Evolutionary conservation across 371 early-diverging fungal species (phyloP), one percentile per base, ranked within the genome.

Genomic region (Apophysomyces variabilis): DNA sequence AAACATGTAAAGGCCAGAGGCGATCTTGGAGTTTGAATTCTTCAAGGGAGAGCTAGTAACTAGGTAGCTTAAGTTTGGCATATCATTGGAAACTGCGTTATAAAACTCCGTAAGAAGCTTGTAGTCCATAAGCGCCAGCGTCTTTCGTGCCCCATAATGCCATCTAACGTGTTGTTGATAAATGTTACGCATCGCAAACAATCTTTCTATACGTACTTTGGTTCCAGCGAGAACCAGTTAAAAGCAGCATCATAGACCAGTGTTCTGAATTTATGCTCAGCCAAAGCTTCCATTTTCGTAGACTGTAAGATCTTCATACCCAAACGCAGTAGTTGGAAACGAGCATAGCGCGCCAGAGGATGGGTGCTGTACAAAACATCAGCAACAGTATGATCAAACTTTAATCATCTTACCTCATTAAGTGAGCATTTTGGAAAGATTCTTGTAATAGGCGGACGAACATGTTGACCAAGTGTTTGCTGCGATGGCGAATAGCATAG

Each of bases 231-330:
- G 70, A 95, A 95, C 94, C 93, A 94, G 13, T 82, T 77, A 56
- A 94, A 86, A 0, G 93, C 89, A 45, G 87, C 76, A 7, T 77
- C 70, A 70, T 89, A 93, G 26, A 92, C 67, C 1, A 86, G 84
- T 7, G 80, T 72, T 9, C 90, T 86, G 63, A 95, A 79, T 66
- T 80, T 80, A 65, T 86, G 78, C 61, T 88, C 88, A 13, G 85
- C 80, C 21, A 91, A 76, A 1, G 90, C 90, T 60, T 90, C 89
- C 75, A 89, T 84, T 5, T 82, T 87, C 57, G 86, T 82, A 13
- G 83, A 85, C 58, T 90, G 88, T 9, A 94, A 78, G 13, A 96
- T 82, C 60, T 88, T 89, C 57, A 94, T 77, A 32, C 93, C 96
- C 37, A 96, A 76, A 8, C 80, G 80, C n/a, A 94, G 72, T 3